Conservation (phyloP, 129 eudicot species). For the Tagetes patula region DNA sequence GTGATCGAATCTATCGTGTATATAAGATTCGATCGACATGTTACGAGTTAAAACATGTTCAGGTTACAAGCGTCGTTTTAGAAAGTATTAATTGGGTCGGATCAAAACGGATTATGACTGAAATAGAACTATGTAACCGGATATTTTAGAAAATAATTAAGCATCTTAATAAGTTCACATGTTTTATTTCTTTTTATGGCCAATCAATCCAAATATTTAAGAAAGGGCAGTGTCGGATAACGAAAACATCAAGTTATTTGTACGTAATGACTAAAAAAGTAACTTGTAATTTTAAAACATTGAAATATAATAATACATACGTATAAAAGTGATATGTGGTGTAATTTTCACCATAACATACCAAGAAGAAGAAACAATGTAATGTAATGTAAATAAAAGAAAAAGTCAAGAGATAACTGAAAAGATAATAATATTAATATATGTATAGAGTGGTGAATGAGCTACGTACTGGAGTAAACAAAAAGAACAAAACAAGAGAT, state of each 20-base stretch:
- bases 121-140: no score
- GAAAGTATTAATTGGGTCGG: no score
- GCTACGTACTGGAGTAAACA: constrained; percentile 19
- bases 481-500: constrained; percentile 38
- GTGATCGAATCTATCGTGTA: neutral
- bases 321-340: neutral
- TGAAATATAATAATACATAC: neutral
- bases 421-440: neutral
- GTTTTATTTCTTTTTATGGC: no score
- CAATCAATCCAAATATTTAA: no score
- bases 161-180: no score
- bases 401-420: constrained; percentile 14
- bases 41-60: no score
- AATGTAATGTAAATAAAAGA: constrained; percentile 1
- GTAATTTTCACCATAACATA: constrained; percentile 27
- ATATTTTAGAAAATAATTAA: no score
- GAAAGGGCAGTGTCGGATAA: no score
- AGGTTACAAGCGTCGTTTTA: no score
- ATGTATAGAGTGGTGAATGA: constrained; percentile 1
- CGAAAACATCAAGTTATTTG: neutral
- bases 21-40: neutral
- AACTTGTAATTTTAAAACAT: neutral
- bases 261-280: neutral
- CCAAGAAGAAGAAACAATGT: constrained; percentile 22
- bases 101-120: no score